phyloP scores from a whole-genome alignment of 495 filamentous ascomycete genomes.

The Penicillium longicatenatum region DNA sequence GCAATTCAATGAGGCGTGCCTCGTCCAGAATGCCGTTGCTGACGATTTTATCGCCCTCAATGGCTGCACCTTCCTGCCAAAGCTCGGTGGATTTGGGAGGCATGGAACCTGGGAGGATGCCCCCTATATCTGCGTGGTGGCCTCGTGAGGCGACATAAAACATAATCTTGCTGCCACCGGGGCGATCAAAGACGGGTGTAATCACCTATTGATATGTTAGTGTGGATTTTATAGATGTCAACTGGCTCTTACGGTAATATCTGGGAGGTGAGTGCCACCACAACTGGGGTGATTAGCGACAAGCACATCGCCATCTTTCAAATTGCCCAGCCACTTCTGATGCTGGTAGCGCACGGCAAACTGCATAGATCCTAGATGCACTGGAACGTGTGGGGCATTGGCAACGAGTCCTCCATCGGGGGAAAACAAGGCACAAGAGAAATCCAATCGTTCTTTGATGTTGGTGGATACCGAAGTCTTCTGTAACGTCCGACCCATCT shows the following conservation, averaged over 20 bases:
- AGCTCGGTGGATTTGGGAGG: constrained; percentile 91
- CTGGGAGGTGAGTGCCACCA: constrained; percentile 85
- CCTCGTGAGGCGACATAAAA: constrained; percentile 97
- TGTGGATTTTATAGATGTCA: neutral
- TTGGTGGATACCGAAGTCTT: constrained; percentile 98
- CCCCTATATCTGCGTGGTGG: constrained; percentile 96
- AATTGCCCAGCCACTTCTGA: constrained; percentile 83
- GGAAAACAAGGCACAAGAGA: constrained; percentile 95
- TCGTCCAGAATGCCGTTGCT: constrained; percentile 90
- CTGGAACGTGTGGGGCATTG: constrained; percentile 92
- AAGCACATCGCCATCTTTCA: constrained; percentile 90
- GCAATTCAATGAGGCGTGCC: constrained; percentile 76
- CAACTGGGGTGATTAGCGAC: constrained; percentile 96
- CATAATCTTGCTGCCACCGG: constrained; percentile 77
- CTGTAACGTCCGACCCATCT: constrained; percentile 94
- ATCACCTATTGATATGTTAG: constrained; percentile 42
- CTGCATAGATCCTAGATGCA: constrained; percentile 92
- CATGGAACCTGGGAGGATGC: constrained; percentile 95
- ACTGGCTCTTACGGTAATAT: constrained; percentile 72
- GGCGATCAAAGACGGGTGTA: constrained; percentile 78
- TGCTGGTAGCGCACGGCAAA: constrained; percentile 94
- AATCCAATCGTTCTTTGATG: constrained; percentile 96
- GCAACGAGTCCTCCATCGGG: constrained; percentile 88
- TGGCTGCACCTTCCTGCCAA: constrained; percentile 91
- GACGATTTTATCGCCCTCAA: constrained; percentile 93